A percentile compares a stretch with the other conserved stretches of the same genome.
Evolutionary conservation across 2,329 filamentous ascomycete species (phyloP).

Genomic region (Arthrobotrys conoides): DNA sequence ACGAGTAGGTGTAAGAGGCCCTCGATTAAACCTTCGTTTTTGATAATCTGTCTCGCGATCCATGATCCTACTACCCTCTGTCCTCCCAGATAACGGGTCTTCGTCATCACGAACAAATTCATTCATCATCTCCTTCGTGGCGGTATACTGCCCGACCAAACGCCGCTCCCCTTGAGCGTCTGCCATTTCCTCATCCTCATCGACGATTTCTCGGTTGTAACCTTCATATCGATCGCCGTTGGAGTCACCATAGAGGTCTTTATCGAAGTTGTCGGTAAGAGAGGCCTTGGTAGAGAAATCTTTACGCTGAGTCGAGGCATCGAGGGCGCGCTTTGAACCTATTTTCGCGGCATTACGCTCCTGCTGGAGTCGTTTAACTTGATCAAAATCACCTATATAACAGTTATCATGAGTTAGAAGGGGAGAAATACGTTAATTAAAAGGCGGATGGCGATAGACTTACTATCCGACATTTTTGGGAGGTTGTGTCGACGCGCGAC

Average conservation of each 20-base stretch:
- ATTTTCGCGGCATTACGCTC: constrained; percentile 88
- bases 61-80: constrained; percentile 90
- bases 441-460: constrained; percentile 7
- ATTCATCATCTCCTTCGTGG: constrained; percentile 89
- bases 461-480: constrained; percentile 54
- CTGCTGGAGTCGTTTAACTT: constrained; percentile 87
- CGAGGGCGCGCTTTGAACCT: constrained; percentile 80
- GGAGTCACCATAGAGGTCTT: constrained; percentile 81
- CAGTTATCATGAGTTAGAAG: constrained; percentile 25
- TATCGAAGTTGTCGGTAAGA: constrained; percentile 90
- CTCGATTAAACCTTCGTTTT: constrained; percentile 91
- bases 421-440: not conserved
- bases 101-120: constrained; percentile 94
- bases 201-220: constrained; percentile 89
- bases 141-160: constrained; percentile 95
- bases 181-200: constrained; percentile 83
- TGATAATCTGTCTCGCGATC: constrained; percentile 98
- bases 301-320: constrained; percentile 83
- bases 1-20: constrained; percentile 81
- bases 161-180: constrained; percentile 80
- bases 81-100: constrained; percentile 85
- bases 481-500: constrained; percentile 47
- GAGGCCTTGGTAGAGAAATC: constrained; percentile 90
- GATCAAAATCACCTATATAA: constrained; percentile 81
- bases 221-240: constrained; percentile 87